Evolutionary conservation across 345 rosid genomes (phyloP).

Genomic region (Tarenaya hassleriana): DNA sequence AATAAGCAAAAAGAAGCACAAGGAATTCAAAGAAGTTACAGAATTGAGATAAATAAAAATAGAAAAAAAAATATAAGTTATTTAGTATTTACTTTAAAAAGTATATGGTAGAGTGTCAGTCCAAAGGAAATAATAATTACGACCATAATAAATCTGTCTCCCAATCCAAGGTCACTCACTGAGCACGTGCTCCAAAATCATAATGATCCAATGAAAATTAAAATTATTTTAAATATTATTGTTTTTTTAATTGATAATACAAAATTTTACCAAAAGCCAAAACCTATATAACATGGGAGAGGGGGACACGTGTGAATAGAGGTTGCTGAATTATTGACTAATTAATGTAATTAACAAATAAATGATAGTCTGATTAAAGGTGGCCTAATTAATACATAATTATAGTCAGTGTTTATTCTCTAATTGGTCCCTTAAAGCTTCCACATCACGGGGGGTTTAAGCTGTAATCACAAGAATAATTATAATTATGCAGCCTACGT

Average conservation of each 20-base stretch:
- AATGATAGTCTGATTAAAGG: slow-evolving; percentile 21
- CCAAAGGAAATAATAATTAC: slow-evolving; percentile 19
- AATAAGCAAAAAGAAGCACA: too few relatives aligned
- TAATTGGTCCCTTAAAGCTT: slow-evolving; percentile 23
- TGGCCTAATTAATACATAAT: slow-evolving; percentile 17
- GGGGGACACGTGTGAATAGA: slow-evolving; percentile 21
- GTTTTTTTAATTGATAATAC: slow-evolving; percentile 13
- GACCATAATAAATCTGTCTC: slow-evolving; percentile 26
- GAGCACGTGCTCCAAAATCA: slow-evolving; percentile 28
- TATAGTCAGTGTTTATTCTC: slow-evolving; percentile 26
- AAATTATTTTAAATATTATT: neutral
- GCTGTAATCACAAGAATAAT: slow-evolving; percentile 3
- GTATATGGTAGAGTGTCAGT: too few relatives aligned
- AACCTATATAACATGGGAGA: slow-evolving; percentile 32
- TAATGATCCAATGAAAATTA: slow-evolving; percentile 22
- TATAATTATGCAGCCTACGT: slow-evolving; percentile 5
- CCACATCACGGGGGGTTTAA: slow-evolving; percentile 17
- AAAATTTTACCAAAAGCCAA: slow-evolving; percentile 17
- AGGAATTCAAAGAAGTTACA: too few relatives aligned
- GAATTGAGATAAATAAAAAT: too few relatives aligned
- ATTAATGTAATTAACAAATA: slow-evolving; percentile 20
- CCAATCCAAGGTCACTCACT: slow-evolving; percentile 27
- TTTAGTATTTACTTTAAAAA: too few relatives aligned
- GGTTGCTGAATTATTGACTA: slow-evolving; percentile 23
- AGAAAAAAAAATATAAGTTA: too few relatives aligned